phyloP scores from a whole-genome alignment of 805 yeast genomes.

The Metschnikowia santaceciliae region DNA sequence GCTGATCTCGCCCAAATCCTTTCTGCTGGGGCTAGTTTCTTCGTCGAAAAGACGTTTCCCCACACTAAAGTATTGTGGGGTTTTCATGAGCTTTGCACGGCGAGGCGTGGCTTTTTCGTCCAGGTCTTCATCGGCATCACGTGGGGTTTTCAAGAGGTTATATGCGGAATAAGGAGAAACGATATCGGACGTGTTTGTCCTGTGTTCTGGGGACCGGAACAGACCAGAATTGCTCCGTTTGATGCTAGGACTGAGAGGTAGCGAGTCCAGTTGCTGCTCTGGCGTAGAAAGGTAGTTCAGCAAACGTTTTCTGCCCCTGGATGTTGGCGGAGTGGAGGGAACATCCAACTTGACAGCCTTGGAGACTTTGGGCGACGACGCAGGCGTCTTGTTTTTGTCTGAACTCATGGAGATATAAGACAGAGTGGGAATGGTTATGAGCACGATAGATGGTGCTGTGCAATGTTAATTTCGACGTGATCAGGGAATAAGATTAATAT shows the following conservation, averaged over 20 bases:
- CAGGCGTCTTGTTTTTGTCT: constrained; percentile 24
- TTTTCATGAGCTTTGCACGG: constrained; percentile 28
- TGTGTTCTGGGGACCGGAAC: constrained; percentile 34
- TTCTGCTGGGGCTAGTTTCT: constrained; percentile 23
- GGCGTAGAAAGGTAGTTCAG: constrained; percentile 36
- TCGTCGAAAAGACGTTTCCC: constrained; percentile 36
- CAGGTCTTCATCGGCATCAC: constrained; percentile 28
- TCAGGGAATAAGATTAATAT: too few species aligned
- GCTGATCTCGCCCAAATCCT: constrained; percentile 37
- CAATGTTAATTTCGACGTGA: too few species aligned
- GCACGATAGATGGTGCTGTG: too few species aligned
- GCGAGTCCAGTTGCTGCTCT: constrained; percentile 25
- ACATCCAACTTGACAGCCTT: constrained; percentile 19
- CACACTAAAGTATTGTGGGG: constrained; percentile 39
- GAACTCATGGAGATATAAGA: background rate
- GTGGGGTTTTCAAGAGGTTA: constrained; percentile 30
- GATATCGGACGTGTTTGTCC: constrained; percentile 21
- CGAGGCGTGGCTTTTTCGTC: constrained; percentile 24
- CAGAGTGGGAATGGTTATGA: too few species aligned
- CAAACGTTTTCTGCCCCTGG: constrained; percentile 19
- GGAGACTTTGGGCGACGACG: constrained; percentile 30
- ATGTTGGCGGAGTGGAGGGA: constrained; percentile 30
- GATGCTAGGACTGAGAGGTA: constrained; percentile 39
- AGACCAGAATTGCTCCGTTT: constrained; percentile 31
- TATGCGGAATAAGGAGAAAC: constrained; percentile 26